Evolutionary conservation across 164 flowering plant species (phyloP).

Genomic region (Vitis riparia): DNA sequence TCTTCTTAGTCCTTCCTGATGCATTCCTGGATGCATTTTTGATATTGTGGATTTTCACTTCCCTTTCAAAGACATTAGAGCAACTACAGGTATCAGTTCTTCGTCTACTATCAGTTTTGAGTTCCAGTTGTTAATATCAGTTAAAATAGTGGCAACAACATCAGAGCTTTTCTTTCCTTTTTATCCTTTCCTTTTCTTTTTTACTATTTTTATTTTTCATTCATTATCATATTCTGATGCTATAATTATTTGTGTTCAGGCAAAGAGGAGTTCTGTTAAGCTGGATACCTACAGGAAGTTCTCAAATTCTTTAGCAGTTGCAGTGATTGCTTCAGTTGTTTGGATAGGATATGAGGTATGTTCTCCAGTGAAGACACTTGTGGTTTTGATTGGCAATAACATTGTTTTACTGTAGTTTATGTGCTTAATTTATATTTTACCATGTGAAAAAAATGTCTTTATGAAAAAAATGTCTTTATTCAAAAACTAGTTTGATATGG

Average conservation of each 20-base stretch:
- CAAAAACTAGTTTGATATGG: neutral
- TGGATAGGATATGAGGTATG: slow-evolving; percentile 95
- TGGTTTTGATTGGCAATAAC: neutral
- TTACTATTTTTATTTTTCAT: neutral
- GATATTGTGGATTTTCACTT: slow-evolving; percentile 91
- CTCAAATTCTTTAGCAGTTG: slow-evolving; percentile 75
- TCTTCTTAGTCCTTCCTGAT: slow-evolving; percentile 84
- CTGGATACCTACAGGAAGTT: slow-evolving; percentile 90
- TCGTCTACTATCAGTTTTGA: slow-evolving; percentile 1
- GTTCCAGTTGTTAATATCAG: neutral
- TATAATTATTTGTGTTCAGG: slow-evolving; percentile 37
- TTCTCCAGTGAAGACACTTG: neutral
- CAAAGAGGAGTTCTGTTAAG: slow-evolving; percentile 76
- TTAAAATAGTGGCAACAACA: no score
- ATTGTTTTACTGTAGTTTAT: neutral
- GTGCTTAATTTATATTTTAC: neutral
- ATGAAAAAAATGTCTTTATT: neutral
- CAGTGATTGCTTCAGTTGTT: slow-evolving; percentile 82
- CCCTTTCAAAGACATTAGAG: slow-evolving; percentile 87
- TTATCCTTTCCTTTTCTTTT: neutral
- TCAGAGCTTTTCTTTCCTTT: no score
- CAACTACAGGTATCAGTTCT: slow-evolving; percentile 77
- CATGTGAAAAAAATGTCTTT: neutral
- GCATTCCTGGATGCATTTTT: slow-evolving; percentile 88
- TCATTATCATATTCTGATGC: neutral